Evolutionary conservation across 2,329 filamentous ascomycete genomes (phyloP), one percentile per base, ranked within the genome.

Genomic region (Phaeosphaeria sp.): DNA sequence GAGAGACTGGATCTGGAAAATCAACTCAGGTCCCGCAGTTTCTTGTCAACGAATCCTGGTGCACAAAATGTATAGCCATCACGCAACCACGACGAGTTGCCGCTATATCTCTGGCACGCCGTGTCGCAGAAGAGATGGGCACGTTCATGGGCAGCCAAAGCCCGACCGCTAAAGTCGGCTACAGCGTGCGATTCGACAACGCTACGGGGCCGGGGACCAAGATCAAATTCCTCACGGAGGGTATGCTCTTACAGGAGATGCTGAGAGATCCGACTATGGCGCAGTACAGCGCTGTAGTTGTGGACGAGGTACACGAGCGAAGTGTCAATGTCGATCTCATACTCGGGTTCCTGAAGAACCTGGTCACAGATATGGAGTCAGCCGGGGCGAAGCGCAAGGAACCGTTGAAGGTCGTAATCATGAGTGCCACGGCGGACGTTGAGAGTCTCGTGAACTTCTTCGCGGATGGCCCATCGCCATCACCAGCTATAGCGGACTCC

Each of bases 11-110:
- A 74, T 96, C 92, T 15, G 95, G 95, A 74, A 99, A 99, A 79
- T 96, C 91, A 80, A 99, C 95, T 0, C 95, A 99, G 77, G 89
- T 97, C 0, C 94, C 95, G 0, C 95, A 98, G 71, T 97, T 97
- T 61, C 81, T 99, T 7, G 86, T 90, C 46, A 80, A 83, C 24
- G 91, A 97, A 71, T 79, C 86, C 6, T 98, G 93, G 93, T 97
- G 93, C 75, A 84, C 83, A 36, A 89, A 91, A 69, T 71, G 70
- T 42, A 92, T 99, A 63, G 95, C 93, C 7, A 92, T 98, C 60
- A 99, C 96, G 0, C 93, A 99, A 74, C 96, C 95, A 0, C 87
- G 95, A 72, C 87, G 95, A 77, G 93, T 99, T 1, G 96, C 95
- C 18, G 95, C 96, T 0, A 97, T 94, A 1, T 95, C 92, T 0